Evolutionary conservation across 106 monocot species (phyloP).

Genomic region (Dendrobium nobile): DNA sequence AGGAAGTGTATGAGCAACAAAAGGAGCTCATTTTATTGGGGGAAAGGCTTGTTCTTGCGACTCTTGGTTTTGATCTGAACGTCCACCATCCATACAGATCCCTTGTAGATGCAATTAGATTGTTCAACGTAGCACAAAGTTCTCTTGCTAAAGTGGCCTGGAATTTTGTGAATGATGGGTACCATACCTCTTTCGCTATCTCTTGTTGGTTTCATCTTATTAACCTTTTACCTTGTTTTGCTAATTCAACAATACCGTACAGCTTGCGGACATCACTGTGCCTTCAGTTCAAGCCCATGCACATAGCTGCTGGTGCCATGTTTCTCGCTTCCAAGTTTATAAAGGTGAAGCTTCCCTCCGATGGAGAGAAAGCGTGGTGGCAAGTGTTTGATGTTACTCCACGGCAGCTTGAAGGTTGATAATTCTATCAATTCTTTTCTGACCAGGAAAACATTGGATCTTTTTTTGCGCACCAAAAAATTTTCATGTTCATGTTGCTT

Average conservation of each 20-base stretch:
- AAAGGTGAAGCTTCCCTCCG: slow-evolving; percentile 90
- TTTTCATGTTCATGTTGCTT: background rate
- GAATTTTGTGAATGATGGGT: slow-evolving; percentile 99
- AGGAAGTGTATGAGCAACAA: slow-evolving; percentile 92
- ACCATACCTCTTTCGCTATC: slow-evolving; percentile 16
- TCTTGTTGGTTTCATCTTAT: slow-evolving; percentile 5
- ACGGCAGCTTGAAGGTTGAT: slow-evolving; percentile 78
- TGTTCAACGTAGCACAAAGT: slow-evolving; percentile 83
- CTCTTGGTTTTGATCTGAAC: slow-evolving; percentile 86
- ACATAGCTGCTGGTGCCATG: slow-evolving; percentile 94
- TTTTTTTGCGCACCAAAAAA: background rate
- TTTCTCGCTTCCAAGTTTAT: slow-evolving; percentile 96
- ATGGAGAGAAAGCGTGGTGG: slow-evolving; percentile 95
- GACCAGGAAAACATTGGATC: background rate
- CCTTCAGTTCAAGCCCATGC: slow-evolving; percentile 93
- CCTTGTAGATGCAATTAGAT: slow-evolving; percentile 90
- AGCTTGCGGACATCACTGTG: slow-evolving; percentile 92
- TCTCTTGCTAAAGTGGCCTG: slow-evolving; percentile 95
- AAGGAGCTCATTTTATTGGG: slow-evolving; percentile 84
- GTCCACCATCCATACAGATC: slow-evolving; percentile 87
- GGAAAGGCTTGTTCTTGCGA: slow-evolving; percentile 75
- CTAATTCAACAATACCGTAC: slow-evolving; percentile 31
- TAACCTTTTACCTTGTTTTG: slow-evolving; percentile 7
- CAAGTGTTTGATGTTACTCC: slow-evolving; percentile 98
- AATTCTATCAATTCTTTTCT: slow-evolving; percentile 3